Evolutionary conservation across 495 filamentous ascomycete species (phyloP).

Genomic region (Aspergillus biplanus): DNA sequence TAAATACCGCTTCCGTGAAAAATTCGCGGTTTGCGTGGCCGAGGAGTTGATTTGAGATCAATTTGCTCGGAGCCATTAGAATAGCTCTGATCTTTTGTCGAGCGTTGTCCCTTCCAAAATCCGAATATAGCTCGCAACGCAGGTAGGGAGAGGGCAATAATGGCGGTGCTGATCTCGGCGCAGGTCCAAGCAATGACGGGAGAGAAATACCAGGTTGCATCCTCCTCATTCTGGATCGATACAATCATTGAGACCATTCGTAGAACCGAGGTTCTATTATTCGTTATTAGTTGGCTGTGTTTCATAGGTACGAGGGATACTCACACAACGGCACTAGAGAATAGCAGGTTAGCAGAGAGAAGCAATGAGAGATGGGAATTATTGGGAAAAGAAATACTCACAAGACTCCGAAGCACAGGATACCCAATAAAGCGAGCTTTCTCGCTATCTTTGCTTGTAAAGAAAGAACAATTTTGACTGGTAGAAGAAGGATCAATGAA

Average conservation of each 20-base stretch:
- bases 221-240: slow-evolving; percentile 16
- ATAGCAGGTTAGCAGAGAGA: too few species aligned
- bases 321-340: slow-evolving; percentile 17
- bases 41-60: too few species aligned
- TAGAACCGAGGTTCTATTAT: slow-evolving; percentile 22
- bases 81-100: too few species aligned
- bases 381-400: slow-evolving; percentile 2
- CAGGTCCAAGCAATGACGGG: slow-evolving; percentile 26
- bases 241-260: slow-evolving; percentile 28
- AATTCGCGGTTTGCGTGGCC: too few species aligned
- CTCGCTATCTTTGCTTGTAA: slow-evolving; percentile 19
- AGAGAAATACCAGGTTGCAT: slow-evolving; percentile 31
- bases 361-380: too few species aligned
- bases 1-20: too few species aligned
- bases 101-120: too few species aligned
- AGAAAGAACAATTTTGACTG: slow-evolving; percentile 20
- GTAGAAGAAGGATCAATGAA: slow-evolving; percentile 22
- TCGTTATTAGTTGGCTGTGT: not conserved
- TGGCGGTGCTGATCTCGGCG: slow-evolving; percentile 24
- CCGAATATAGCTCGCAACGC: too few species aligned
- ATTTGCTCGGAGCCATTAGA: too few species aligned
- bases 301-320: not conserved
- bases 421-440: slow-evolving; percentile 13
- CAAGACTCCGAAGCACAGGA: slow-evolving; percentile 27
- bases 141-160: slow-evolving; percentile 28